Percentiles rank a stretch among this genome's conserved stretches.
Evolutionary conservation across 75 land plant genomes (phyloP).

Genomic region (Gnetum montanum): DNA sequence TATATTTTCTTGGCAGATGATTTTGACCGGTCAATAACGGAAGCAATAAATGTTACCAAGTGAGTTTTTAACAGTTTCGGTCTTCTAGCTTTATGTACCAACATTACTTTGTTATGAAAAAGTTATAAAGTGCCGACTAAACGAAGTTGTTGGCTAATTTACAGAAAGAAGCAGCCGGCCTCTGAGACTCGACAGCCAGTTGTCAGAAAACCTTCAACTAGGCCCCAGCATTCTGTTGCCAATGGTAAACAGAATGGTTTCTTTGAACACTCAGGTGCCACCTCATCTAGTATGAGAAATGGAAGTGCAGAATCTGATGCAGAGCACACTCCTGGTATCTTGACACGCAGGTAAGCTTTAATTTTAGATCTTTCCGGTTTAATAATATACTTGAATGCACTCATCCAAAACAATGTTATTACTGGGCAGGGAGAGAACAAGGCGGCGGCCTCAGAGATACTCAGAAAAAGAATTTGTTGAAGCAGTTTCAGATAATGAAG

Average conservation of each 20-base stretch:
- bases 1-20: slow-evolving; percentile 64
- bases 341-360: slow-evolving; percentile 38
- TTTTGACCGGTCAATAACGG: slow-evolving; percentile 86
- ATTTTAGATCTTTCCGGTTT: too few relatives aligned
- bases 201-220: slow-evolving; percentile 15
- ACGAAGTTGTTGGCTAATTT: too few relatives aligned
- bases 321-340: slow-evolving; percentile 17
- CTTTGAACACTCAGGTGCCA: slow-evolving; percentile 15
- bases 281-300: slow-evolving; percentile 27
- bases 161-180: slow-evolving; percentile 46
- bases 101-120: too few relatives aligned
- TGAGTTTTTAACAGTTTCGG: slow-evolving; percentile 18
- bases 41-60: slow-evolving; percentile 95
- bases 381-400: neutral
- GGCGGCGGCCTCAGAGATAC: slow-evolving; percentile 74
- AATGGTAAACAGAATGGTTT: slow-evolving; percentile 45
- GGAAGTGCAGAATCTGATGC: slow-evolving; percentile 40
- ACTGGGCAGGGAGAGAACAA: slow-evolving; percentile 43
- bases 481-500: slow-evolving; percentile 65
- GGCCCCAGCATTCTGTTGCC: slow-evolving; percentile 16
- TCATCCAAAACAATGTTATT: neutral
- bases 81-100: neutral
- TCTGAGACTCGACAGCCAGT: slow-evolving; percentile 40
- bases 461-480: slow-evolving; percentile 55
- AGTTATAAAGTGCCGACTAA: too few relatives aligned